These are phyloP conservation scores for Chaetothyriales sp. DNA, from an alignment of 2,329 filamentous ascomycete species.

Conservation along the genomic window DNA sequence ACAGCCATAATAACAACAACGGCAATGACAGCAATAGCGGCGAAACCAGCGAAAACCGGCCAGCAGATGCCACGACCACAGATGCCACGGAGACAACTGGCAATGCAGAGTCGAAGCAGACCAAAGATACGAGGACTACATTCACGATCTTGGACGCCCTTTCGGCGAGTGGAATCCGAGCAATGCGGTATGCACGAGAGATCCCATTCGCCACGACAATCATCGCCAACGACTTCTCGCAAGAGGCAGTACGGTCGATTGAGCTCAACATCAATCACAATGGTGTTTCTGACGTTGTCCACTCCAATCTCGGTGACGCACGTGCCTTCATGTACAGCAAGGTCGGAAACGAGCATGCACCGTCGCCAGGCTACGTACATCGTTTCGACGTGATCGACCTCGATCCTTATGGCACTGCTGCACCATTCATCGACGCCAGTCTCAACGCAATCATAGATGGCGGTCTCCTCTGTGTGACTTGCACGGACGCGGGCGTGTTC, in stretches of 20 bases:
- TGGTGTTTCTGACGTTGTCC: conserved; percentile 53
- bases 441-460: conserved; percentile 77
- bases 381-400: conserved; percentile 91
- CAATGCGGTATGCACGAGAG: conserved; percentile 80
- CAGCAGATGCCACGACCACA: conserved; percentile 1
- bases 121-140: conserved; percentile 17
- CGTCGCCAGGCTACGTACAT: conserved; percentile 26
- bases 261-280: conserved; percentile 76
- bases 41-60: background rate
- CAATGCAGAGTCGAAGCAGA: conserved; percentile 21
- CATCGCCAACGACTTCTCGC: conserved; percentile 78
- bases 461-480: conserved; percentile 84
- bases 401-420: conserved; percentile 88
- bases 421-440: conserved; percentile 80
- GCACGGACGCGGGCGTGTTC: conserved; percentile 90
- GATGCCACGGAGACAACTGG: background rate
- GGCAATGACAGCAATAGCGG: background rate
- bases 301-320: conserved; percentile 64
- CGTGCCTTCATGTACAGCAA: conserved; percentile 78
- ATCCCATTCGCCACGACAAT: conserved; percentile 69
- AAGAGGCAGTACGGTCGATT: conserved; percentile 64
- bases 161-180: conserved; percentile 82
- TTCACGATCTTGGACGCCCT: conserved; percentile 90
- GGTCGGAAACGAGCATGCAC: conserved; percentile 34
- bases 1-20: conserved; percentile 1